Percentiles rank a stretch among this genome's conserved stretches.
Conservation (phyloP, 768 basidiomycete species). For the Coprinopsis marcescibilis region DNA sequence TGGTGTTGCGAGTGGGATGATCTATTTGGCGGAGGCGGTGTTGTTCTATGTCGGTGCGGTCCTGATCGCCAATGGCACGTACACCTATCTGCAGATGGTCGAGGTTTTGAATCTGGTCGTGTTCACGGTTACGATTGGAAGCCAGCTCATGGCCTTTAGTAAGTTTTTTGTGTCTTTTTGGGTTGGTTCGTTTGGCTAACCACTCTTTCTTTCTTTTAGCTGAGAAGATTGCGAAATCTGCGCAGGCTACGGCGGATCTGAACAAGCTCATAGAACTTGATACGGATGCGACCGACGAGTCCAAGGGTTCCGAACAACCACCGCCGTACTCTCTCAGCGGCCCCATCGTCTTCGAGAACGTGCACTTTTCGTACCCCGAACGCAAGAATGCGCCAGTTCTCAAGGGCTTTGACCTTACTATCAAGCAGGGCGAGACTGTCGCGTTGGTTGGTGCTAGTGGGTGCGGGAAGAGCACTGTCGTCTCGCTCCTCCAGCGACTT, state of each 20-base stretch:
- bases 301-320: slow-evolving; percentile 57
- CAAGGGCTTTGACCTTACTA: slow-evolving; percentile 54
- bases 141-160: slow-evolving; percentile 92
- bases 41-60: slow-evolving; percentile 88
- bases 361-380: slow-evolving; percentile 82
- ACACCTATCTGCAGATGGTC: slow-evolving; percentile 85
- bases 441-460: slow-evolving; percentile 94
- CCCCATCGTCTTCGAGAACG: slow-evolving; percentile 61
- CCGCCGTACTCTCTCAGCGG: slow-evolving; percentile 62
- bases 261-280: slow-evolving; percentile 58
- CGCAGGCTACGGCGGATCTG: slow-evolving; percentile 80
- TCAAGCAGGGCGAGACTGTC: slow-evolving; percentile 77
- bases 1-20: slow-evolving; percentile 75
- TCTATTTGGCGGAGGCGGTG: slow-evolving; percentile 86
- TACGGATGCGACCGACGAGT: slow-evolving; percentile 63
- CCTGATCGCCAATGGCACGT: slow-evolving; percentile 75
- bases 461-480: slow-evolving; percentile 90
- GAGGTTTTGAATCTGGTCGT: slow-evolving; percentile 88
- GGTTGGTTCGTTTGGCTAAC: neutral
- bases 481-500: slow-evolving; percentile 77
- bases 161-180: slow-evolving; percentile 27
- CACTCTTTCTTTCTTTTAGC: slow-evolving; percentile 25
- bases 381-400: slow-evolving; percentile 71
- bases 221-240: slow-evolving; percentile 81
- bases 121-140: slow-evolving; percentile 89